Base-by-base conservation (phyloP, 2,329 filamentous ascomycete species). In the Hypocreales sp. region DNA sequence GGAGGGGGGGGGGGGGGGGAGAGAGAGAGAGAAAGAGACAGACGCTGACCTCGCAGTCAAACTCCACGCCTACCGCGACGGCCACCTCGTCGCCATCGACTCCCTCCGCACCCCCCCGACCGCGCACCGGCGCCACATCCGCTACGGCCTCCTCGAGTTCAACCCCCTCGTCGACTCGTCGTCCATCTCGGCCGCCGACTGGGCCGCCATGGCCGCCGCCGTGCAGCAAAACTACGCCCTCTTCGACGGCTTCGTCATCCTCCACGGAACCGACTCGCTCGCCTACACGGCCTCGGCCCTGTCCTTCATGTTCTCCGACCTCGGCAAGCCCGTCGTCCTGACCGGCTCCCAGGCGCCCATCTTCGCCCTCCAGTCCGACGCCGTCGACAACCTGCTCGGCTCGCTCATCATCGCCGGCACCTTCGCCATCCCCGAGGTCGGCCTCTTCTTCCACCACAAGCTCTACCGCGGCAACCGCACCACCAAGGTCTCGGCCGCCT, bases 371-470 rank as follows among this genome's bases (percentile, higher is more conserved):
- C 84, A 93, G 52, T 90, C 79, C 27, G 86, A 94, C 50, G 86
- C 84, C 8, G 79, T 84, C 20, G 84, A 92, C 55, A 94, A 93
- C 44, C 66, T 94, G 9, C 67, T 93, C 5, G 81, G 81, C 13
- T 86, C 82, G 2, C 65, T 93, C 44, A 83, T 93, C 45, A 78
- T 93, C 30, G 86, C 86, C 4, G 83, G 83, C 19, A 90, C 90
- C 33, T 92, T 92, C 46, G 79, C 83, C 57, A 82, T 94, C 31
- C 84, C 86, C 0, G 86, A 93, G 50, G 86, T 94, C 28, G 86
- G 82, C 47, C 65, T 94, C 20, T 93, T 92, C 60, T 94, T 94
- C 63, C 82, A 90, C 53, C 80, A 92, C 56, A 82, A 76, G 39
- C 67, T 94, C 13, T 92, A 86, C 56, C 73, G 86, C 15, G 86